Conservation (phyloP, 1,139 yeast genomes). For the Suhomyces choctaworum region DNA sequence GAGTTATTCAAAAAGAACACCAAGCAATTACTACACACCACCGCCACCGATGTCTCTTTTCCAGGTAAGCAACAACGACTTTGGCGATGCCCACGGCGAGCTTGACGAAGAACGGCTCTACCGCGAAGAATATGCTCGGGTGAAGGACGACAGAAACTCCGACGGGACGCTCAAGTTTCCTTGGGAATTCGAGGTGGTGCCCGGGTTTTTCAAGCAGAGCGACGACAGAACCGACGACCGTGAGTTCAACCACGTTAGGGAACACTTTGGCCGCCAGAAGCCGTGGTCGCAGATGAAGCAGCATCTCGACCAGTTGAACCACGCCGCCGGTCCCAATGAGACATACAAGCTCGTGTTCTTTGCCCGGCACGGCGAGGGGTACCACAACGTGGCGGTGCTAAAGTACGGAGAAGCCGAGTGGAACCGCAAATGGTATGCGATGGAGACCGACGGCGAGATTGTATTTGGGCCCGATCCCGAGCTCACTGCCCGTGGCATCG, state of each 20-base stretch:
- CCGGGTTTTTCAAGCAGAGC: slow-evolving; percentile 41
- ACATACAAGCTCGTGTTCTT: slow-evolving; percentile 41
- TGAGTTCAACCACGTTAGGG: slow-evolving; percentile 37
- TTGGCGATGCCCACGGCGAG: slow-evolving; percentile 25
- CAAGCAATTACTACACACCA: not conserved
- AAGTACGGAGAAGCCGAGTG: slow-evolving; percentile 44
- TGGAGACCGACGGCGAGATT: slow-evolving; percentile 45
- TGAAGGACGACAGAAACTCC: slow-evolving; percentile 9
- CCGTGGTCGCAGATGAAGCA: slow-evolving; percentile 34
- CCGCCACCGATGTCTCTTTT: slow-evolving; percentile 20
- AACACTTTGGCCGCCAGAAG: slow-evolving; percentile 38
- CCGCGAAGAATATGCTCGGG: slow-evolving; percentile 11
- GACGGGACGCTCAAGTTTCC: slow-evolving; percentile 14
- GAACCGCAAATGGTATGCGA: slow-evolving; percentile 42
- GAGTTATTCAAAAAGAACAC: not conserved
- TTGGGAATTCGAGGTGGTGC: slow-evolving; percentile 43
- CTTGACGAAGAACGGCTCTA: slow-evolving; percentile 17
- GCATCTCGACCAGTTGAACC: slow-evolving; percentile 32
- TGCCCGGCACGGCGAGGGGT: slow-evolving; percentile 51
- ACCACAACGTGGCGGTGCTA: slow-evolving; percentile 44
- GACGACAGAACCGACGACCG: slow-evolving; percentile 36
- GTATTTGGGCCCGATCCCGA: slow-evolving; percentile 51
- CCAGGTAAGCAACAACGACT: slow-evolving; percentile 23
- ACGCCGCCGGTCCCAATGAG: slow-evolving; percentile 23
- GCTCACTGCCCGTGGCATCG: slow-evolving; percentile 39